A percentile compares a stretch with the other conserved stretches of the same genome.
These are phyloP conservation scores for Macrophomina phaseolina DNA, from an alignment of 2,329 filamentous ascomycete genomes.

Conservation along the genomic window DNA sequence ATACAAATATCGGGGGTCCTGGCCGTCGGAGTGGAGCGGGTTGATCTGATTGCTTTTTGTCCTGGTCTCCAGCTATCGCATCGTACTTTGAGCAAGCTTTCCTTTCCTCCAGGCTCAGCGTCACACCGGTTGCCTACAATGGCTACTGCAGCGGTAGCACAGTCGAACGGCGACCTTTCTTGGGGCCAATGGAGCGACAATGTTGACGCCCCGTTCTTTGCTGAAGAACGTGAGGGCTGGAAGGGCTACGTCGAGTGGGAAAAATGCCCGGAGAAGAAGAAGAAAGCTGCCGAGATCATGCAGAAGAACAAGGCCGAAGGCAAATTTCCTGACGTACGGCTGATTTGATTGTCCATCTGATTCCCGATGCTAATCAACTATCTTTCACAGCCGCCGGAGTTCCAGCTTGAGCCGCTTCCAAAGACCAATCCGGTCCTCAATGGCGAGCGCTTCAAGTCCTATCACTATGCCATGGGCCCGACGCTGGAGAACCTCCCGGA, in stretches of 20 bases:
- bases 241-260: constrained; percentile 72
- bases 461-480: constrained; percentile 51
- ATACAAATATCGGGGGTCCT: no score
- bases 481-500: constrained; percentile 56
- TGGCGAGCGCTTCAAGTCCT: constrained; percentile 55
- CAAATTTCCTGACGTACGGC: constrained; percentile 28
- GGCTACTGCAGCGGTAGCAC: neutral
- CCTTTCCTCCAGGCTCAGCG: neutral
- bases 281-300: constrained; percentile 62
- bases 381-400: constrained; percentile 47
- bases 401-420: constrained; percentile 50
- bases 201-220: constrained; percentile 38
- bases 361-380: neutral
- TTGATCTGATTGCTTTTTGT: no score
- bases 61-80: no score
- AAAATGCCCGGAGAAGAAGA: constrained; percentile 71
- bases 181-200: neutral
- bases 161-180: neutral
- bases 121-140: neutral
- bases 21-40: no score
- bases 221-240: constrained; percentile 54
- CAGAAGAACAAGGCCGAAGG: constrained; percentile 54
- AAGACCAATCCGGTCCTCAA: constrained; percentile 51
- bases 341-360: no score
- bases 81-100: no score